These are phyloP conservation scores for Mucor circinelloides DNA, from an alignment of 371 early-diverging fungal genomes.

Conservation along the genomic window DNA sequence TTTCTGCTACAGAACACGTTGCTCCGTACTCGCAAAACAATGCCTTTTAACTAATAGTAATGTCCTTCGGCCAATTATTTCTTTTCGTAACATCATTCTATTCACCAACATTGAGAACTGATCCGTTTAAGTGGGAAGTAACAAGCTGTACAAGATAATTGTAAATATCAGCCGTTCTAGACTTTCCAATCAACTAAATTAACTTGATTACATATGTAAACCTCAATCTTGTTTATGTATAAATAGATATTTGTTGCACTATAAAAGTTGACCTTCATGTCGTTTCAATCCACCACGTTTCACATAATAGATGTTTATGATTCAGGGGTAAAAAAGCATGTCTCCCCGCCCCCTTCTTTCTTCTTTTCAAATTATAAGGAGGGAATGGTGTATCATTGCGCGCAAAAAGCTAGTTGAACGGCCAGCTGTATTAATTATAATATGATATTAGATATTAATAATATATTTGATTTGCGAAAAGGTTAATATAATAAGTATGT, in stretches of 20 bases:
- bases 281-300: background rate
- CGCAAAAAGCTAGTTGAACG: background rate
- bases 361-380: background rate
- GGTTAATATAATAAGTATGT: background rate
- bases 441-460: background rate
- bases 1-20: too few relatives aligned
- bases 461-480: background rate
- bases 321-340: background rate
- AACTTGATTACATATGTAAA: background rate
- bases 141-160: too few relatives aligned
- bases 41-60: too few relatives aligned
- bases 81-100: too few relatives aligned
- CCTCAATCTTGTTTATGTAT: constrained; percentile 15
- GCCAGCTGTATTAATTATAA: background rate
- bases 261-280: background rate
- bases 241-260: background rate
- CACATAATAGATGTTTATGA: background rate
- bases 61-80: too few relatives aligned
- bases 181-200: too few relatives aligned
- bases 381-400: background rate
- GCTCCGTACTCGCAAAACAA: too few relatives aligned
- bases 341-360: background rate
- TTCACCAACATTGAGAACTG: too few relatives aligned
- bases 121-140: too few relatives aligned
- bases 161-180: too few relatives aligned